These are phyloP conservation scores for Colletotrichum filicis DNA, from an alignment of 2,329 filamentous ascomycete genomes.

Conservation along the genomic window DNA sequence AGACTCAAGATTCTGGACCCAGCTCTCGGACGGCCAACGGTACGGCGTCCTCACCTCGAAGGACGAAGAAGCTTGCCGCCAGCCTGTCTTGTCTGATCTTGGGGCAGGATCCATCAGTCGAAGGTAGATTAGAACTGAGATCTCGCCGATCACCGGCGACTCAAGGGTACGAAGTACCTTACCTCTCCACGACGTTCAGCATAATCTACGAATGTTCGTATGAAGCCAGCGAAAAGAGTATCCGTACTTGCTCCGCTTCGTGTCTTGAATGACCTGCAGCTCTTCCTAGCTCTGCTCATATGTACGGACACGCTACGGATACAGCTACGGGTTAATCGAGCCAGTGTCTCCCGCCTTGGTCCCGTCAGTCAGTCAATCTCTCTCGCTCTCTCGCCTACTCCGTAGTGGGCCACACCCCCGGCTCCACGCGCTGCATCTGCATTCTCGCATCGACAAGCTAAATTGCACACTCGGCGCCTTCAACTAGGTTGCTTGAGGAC, in stretches of 20 bases:
- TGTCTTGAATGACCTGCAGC: conserved; percentile 22
- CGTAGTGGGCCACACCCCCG: conserved; percentile 31
- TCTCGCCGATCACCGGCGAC: conserved; percentile 1
- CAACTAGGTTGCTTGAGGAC: conserved; percentile 5
- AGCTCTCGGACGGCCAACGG: conserved; percentile 18
- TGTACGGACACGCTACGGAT: background rate
- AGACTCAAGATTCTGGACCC: background rate
- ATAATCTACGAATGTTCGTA: background rate
- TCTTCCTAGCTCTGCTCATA: background rate
- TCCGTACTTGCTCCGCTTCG: conserved; percentile 18
- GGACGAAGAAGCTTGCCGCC: background rate
- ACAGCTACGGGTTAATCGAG: background rate
- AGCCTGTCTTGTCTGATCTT: conserved; percentile 6
- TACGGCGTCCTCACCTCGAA: background rate
- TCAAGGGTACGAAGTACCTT: background rate
- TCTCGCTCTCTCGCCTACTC: conserved; percentile 3
- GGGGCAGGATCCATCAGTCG: background rate
- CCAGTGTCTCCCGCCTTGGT: conserved; percentile 8
- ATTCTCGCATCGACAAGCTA: conserved; percentile 22
- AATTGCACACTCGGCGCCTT: conserved; percentile 3
- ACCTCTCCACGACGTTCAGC: background rate
- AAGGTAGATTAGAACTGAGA: background rate
- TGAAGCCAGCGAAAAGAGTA: background rate
- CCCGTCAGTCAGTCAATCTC: conserved; percentile 3
- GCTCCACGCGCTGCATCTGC: conserved; percentile 27